Base-by-base conservation (phyloP, 2,329 filamentous ascomycete genomes). In the Fonsecaea multimorphosa region DNA sequence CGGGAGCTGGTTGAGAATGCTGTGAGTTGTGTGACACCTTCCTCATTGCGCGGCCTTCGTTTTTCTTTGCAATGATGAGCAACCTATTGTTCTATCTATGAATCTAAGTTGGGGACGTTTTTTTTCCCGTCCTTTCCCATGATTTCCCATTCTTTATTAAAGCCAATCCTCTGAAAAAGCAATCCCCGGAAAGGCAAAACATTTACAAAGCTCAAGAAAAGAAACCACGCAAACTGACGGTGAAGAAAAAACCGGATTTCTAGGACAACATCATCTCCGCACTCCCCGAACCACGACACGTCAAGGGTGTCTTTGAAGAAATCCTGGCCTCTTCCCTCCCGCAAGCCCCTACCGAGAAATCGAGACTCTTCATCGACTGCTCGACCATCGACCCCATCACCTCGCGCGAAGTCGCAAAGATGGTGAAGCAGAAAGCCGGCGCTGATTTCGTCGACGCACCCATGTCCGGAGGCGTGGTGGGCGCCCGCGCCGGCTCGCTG, bases 381-480 rank as follows among this genome's bases (percentile, higher is more conserved):
- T 98, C 94, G 2, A 99, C 95, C 16, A 98, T 99, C 75, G 95
- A 98, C 78, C 93, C 93, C 0, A 87, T 88, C 34, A 92, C 93
- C 1, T 97, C 93, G 0, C 87, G 87, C 44, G 85, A 88, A 70
- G 89, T 98, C 4, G 92, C 93, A 24, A 83, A 87, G 67, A 84
- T 85, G 27, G 89, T 96, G 1, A 85, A 83, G 64, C 85, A 85
- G 4, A 67, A 69, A 16, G 66, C 61, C 6, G 66, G 65, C 16
- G 87, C 87, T 0, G 83, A 86, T 1, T 97, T 98, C 74, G 89
- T 97, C 65, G 95, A 99, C 76, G 94, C 95, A 2, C 95, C 95
- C 52, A 97, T 99, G 90, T 98, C 94, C 0, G 95, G 95, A 55
- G 95, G 95, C 58, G 93, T 97, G 0, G 92, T 98, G 4, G 95